Conservation (phyloP, 805 yeast species). For the Ogataea ganodermae region DNA sequence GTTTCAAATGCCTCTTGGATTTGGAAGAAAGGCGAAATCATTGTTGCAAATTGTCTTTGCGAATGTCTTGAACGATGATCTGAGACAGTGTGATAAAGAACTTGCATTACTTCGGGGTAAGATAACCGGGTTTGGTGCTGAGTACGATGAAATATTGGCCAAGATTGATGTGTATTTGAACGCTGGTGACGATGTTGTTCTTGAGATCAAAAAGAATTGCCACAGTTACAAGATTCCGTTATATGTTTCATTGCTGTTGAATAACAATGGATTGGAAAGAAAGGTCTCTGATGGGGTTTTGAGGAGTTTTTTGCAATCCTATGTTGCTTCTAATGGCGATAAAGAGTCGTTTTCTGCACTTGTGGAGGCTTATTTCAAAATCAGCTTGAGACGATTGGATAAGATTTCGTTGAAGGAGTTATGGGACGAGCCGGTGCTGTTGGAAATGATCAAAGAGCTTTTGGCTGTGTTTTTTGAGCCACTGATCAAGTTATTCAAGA, state of each 20-base stretch:
- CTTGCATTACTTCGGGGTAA: slow-evolving; percentile 47
- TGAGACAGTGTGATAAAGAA: slow-evolving; percentile 59
- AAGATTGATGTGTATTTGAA: slow-evolving; percentile 35
- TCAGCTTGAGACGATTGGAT: slow-evolving; percentile 70
- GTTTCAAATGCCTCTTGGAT: slow-evolving; percentile 69
- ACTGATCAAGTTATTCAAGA: slow-evolving; percentile 63
- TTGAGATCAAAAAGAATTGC: slow-evolving; percentile 35
- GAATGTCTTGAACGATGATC: slow-evolving; percentile 72
- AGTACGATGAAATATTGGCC: slow-evolving; percentile 19
- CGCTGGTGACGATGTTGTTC: slow-evolving; percentile 28
- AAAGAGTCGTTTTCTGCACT: slow-evolving; percentile 49
- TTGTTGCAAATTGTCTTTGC: slow-evolving; percentile 74
- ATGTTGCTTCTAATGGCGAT: slow-evolving; percentile 6
- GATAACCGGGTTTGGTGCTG: slow-evolving; percentile 25
- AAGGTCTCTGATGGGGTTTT: slow-evolving; percentile 17
- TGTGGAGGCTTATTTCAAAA: slow-evolving; percentile 61
- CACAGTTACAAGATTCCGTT: slow-evolving; percentile 29
- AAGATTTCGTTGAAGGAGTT: slow-evolving; percentile 71
- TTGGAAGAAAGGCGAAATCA: slow-evolving; percentile 46
- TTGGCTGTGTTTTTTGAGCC: slow-evolving; percentile 76
- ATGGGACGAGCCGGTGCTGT: slow-evolving; percentile 84
- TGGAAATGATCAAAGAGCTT: slow-evolving; percentile 71
- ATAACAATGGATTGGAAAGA: slow-evolving; percentile 24
- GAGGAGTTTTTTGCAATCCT: slow-evolving; percentile 22
- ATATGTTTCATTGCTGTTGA: slow-evolving; percentile 27